Evolutionary conservation across 139 green algal species (phyloP).

Genomic region (Closterium sp.): DNA sequence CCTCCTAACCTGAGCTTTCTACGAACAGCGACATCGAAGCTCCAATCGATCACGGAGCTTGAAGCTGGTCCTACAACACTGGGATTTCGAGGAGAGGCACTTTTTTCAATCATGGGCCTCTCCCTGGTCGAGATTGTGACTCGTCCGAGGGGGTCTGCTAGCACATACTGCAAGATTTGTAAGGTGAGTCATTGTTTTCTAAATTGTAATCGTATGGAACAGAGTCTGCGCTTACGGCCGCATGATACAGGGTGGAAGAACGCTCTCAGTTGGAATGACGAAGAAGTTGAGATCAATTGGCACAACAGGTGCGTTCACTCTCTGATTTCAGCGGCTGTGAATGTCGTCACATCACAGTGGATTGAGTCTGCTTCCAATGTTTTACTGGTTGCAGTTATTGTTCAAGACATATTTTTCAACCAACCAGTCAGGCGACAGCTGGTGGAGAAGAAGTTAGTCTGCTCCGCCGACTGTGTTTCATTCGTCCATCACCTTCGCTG

Average conservation of each 20-base stretch:
- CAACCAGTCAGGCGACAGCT: constrained; percentile 11
- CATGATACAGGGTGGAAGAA: not conserved
- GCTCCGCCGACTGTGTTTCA: not conserved
- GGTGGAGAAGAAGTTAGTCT: not conserved
- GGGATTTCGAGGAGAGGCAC: constrained; percentile 27
- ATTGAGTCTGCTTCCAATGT: too few relatives aligned
- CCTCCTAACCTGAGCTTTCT: not conserved
- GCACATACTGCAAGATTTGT: constrained; percentile 26
- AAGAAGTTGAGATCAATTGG: not conserved
- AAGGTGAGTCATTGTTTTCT: constrained; percentile 10
- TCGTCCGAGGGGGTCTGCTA: not conserved
- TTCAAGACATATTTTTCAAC: constrained; percentile 33
- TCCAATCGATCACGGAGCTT: not conserved
- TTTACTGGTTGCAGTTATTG: constrained; percentile 17
- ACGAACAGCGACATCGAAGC: constrained; percentile 13
- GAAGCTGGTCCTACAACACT: constrained; percentile 3
- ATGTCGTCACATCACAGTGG: not conserved
- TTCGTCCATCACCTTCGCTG: not conserved
- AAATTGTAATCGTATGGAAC: not conserved
- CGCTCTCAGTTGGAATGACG: not conserved
- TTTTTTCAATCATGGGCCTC: not conserved
- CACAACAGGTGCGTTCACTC: not conserved
- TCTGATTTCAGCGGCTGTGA: not conserved
- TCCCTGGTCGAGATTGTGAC: constrained; percentile 14
- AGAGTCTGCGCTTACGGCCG: not conserved